phyloP scores from a whole-genome alignment of 2,329 filamentous ascomycete genomes.

The Mycocentrospora acerina region DNA sequence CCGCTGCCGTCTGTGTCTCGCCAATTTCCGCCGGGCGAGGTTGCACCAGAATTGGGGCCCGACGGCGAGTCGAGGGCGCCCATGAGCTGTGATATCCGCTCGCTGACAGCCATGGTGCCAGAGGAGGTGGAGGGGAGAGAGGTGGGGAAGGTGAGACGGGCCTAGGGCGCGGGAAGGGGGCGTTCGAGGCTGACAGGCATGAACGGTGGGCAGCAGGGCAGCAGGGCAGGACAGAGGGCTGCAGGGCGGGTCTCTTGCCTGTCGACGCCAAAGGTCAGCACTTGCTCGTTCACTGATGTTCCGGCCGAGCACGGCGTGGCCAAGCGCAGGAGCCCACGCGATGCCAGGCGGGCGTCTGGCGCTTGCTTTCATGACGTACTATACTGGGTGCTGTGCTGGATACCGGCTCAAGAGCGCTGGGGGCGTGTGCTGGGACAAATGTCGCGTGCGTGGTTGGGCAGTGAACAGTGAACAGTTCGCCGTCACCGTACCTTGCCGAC shows the following conservation, averaged over 20 bases:
- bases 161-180: constrained; percentile 8
- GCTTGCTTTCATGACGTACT: constrained; percentile 10
- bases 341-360: constrained; percentile 3
- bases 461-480: constrained; percentile 16
- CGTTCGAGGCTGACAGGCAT: constrained; percentile 9
- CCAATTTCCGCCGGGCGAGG: constrained; percentile 73
- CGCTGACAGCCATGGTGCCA: constrained; percentile 42
- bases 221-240: background rate
- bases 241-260: constrained; percentile 1
- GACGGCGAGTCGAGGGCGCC: constrained; percentile 41
- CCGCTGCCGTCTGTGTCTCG: constrained; percentile 55
- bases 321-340: constrained; percentile 7
- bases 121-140: constrained; percentile 12
- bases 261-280: constrained; percentile 4
- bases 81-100: constrained; percentile 47
- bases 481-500: constrained; percentile 36
- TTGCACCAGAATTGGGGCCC: constrained; percentile 77
- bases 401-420: background rate
- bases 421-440: background rate
- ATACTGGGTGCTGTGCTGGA: constrained; percentile 5
- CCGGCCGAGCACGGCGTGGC: constrained; percentile 10
- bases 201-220: constrained; percentile 2
- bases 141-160: constrained; percentile 10
- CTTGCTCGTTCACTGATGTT: constrained; percentile 6
- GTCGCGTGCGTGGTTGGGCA: background rate